phyloP scores from a whole-genome alignment of 352 stramenopile genomes.

The Lagenidium sp. region DNA sequence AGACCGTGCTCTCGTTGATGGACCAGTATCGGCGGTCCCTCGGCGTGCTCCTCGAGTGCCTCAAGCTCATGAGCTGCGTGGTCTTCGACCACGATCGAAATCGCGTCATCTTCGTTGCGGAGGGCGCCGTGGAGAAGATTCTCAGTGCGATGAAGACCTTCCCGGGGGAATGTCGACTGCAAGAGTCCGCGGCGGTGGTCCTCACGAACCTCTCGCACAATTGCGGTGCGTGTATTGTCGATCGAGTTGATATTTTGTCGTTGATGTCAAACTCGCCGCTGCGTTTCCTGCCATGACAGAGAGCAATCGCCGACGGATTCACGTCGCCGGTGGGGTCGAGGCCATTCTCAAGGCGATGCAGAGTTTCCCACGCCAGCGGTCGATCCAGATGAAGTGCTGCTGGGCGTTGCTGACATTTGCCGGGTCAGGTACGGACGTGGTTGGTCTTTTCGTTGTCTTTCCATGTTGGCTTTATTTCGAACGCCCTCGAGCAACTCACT shows the following conservation, averaged over 20 bases:
- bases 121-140: slow-evolving; percentile 44
- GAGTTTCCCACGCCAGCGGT: slow-evolving; percentile 50
- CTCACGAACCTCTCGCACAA: slow-evolving; percentile 87
- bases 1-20: slow-evolving; percentile 55
- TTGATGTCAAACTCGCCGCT: too few species aligned
- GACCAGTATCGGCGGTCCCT: slow-evolving; percentile 31
- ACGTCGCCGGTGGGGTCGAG: slow-evolving; percentile 65
- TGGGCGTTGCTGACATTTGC: slow-evolving; percentile 81
- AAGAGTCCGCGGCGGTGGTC: slow-evolving; percentile 61
- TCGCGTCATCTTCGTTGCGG: slow-evolving; percentile 53
- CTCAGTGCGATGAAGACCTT: slow-evolving; percentile 62
- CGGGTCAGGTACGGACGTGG: slow-evolving; percentile 48
- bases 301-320: slow-evolving; percentile 72
- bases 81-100: slow-evolving; percentile 77
- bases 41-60: slow-evolving; percentile 67
- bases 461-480: background rate
- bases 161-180: slow-evolving; percentile 39
- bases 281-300: too few species aligned
- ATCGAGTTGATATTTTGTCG: slow-evolving; percentile 6
- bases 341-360: slow-evolving; percentile 81
- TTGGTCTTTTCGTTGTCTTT: background rate
- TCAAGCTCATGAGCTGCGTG: slow-evolving; percentile 64
- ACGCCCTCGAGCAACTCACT: background rate
- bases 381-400: slow-evolving; percentile 73
- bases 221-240: slow-evolving; percentile 29